Evolutionary conservation across 495 filamentous ascomycete species (phyloP).

Genomic region (Penicillium psychrofluorescens): DNA sequence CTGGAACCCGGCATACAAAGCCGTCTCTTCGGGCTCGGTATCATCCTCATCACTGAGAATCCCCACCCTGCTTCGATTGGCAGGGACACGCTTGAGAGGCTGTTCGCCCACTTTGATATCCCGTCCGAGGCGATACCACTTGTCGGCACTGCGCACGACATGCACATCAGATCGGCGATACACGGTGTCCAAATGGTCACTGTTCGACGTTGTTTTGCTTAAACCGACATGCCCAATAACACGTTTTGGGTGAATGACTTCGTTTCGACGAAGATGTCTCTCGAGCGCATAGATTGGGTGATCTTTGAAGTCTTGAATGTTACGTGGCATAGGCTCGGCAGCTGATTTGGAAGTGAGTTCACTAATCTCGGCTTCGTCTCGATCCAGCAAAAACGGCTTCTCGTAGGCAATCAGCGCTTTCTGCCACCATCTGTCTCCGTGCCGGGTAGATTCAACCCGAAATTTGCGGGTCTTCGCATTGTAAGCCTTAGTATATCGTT

Average conservation of each 20-base stretch:
- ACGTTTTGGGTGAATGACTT: conserved; percentile 66
- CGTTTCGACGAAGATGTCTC: conserved; percentile 75
- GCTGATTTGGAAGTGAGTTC: conserved; percentile 65
- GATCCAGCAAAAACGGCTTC: conserved; percentile 47
- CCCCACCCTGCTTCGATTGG: conserved; percentile 28
- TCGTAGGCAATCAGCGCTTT: conserved; percentile 53
- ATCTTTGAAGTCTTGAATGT: conserved; percentile 85
- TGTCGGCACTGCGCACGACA: conserved; percentile 63
- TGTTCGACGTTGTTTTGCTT: conserved; percentile 52
- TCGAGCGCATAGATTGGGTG: conserved; percentile 88
- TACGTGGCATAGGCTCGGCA: conserved; percentile 80
- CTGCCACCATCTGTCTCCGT: conserved; percentile 69
- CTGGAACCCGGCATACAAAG: conserved; percentile 68
- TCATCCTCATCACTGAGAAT: conserved; percentile 33
- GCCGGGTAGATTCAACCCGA: conserved; percentile 61
- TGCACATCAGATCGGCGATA: conserved; percentile 78
- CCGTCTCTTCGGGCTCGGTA: conserved; percentile 29
- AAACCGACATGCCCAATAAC: conserved; percentile 70
- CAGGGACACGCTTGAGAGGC: conserved; percentile 62
- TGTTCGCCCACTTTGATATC: conserved; percentile 68
- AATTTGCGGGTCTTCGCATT: conserved; percentile 78
- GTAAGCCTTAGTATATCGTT: conserved; percentile 71
- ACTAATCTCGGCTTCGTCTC: conserved; percentile 74
- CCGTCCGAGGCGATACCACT: conserved; percentile 82
- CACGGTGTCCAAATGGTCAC: conserved; percentile 51